phyloP scores from a whole-genome alignment of 2,329 filamentous ascomycete genomes.

The Onygena corvina region DNA sequence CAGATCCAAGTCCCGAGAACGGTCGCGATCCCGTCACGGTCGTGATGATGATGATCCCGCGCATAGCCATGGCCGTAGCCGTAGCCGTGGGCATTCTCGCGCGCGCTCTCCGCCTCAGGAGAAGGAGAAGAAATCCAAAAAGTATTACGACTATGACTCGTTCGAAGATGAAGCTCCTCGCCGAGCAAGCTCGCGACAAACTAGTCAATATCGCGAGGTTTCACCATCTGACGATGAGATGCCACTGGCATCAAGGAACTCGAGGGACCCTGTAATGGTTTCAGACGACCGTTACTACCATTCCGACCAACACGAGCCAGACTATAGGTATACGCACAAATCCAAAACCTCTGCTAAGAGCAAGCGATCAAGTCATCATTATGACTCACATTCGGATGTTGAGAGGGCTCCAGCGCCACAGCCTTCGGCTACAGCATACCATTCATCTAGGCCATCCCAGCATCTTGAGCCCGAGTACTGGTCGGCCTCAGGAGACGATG shows the following conservation, averaged over 20 bases:
- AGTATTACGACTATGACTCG: slow-evolving; percentile 24
- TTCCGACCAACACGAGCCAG: background rate
- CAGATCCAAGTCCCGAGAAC: slow-evolving; percentile 8
- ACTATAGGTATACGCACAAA: background rate
- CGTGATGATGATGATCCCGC: background rate
- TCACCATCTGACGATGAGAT: slow-evolving; percentile 18
- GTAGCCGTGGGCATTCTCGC: slow-evolving; percentile 24
- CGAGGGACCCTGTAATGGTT: slow-evolving; percentile 15
- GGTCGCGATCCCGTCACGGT: slow-evolving; percentile 8
- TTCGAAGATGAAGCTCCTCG: slow-evolving; percentile 19
- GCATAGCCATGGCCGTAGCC: slow-evolving; percentile 22
- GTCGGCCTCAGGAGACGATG: background rate
- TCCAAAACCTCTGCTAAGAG: background rate
- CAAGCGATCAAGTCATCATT: background rate
- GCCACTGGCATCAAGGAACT: slow-evolving; percentile 15
- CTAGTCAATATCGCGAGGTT: slow-evolving; percentile 22
- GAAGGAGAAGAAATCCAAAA: slow-evolving; percentile 16
- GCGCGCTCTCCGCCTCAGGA: slow-evolving; percentile 18
- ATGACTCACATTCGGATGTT: slow-evolving; percentile 1
- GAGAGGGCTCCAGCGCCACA: background rate
- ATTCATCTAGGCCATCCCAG: background rate
- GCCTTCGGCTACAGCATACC: background rate
- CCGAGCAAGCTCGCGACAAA: slow-evolving; percentile 8
- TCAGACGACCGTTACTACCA: background rate
- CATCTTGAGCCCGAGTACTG: background rate